A percentile compares a stretch with the other conserved stretches of the same genome.
Evolutionary conservation across 108 stramenopile genomes (phyloP).

Genomic region (Fistulifera pelliculosa): DNA sequence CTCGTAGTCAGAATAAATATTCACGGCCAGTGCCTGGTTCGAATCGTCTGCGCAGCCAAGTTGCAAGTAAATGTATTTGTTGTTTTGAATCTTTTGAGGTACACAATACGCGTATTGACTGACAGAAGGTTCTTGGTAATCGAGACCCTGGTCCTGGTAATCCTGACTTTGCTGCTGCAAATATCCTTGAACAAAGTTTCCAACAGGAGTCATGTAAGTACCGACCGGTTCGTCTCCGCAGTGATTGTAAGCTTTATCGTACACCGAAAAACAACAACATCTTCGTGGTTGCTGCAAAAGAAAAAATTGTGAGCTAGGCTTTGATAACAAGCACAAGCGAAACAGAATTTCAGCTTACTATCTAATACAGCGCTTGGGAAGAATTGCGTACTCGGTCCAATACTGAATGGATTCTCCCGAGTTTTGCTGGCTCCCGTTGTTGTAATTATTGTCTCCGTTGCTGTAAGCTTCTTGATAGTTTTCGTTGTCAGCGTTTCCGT

Average conservation of each 20-base stretch:
- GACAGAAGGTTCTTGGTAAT: constrained; percentile 50
- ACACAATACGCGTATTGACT: constrained; percentile 53
- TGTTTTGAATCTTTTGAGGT: constrained; percentile 23
- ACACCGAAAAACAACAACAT: constrained; percentile 71
- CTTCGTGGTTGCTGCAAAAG: constrained; percentile 37
- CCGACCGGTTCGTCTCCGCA: constrained; percentile 64
- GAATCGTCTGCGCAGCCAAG: constrained; percentile 44
- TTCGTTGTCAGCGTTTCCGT: background rate
- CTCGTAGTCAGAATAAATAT: constrained; percentile 66
- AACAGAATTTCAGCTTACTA: constrained; percentile 30
- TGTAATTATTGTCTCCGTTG: too few species aligned
- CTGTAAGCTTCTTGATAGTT: background rate
- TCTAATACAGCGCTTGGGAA: constrained; percentile 61
- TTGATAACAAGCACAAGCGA: background rate
- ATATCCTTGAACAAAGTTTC: constrained; percentile 61
- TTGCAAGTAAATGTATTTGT: constrained; percentile 33
- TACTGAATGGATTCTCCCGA: constrained; percentile 53
- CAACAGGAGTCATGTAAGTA: constrained; percentile 57
- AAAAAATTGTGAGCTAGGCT: constrained; percentile 11
- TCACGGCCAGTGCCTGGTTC: constrained; percentile 42
- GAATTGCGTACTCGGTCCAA: constrained; percentile 79
- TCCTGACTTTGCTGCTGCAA: constrained; percentile 46
- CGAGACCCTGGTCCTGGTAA: constrained; percentile 43
- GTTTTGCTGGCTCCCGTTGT: background rate
- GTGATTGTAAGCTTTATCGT: constrained; percentile 59